Percentiles rank a stretch among this genome's conserved stretches.
phyloP scores from a whole-genome alignment of 2,329 filamentous ascomycete species.

The Penicillium hesseltinei region DNA sequence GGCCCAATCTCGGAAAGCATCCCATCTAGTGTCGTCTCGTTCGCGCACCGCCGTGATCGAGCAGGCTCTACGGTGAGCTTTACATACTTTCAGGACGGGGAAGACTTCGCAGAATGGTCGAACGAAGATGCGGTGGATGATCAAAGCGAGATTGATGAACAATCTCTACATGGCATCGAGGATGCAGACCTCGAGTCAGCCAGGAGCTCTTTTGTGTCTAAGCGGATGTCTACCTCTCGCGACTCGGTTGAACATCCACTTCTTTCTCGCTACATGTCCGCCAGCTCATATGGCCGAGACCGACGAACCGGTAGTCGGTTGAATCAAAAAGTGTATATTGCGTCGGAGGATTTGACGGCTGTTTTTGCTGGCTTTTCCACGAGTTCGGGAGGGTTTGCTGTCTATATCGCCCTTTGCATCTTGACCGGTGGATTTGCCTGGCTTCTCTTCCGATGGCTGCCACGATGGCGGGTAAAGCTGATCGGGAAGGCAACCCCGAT shows the following conservation, averaged over 20 bases:
- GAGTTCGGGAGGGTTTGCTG: constrained; percentile 63
- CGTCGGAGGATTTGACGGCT: constrained; percentile 90
- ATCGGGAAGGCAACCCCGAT: constrained; percentile 69
- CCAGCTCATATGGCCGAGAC: constrained; percentile 65
- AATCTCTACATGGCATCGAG: constrained; percentile 40
- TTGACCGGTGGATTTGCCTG: constrained; percentile 75
- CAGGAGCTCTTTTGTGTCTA: constrained; percentile 32
- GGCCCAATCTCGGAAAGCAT: constrained; percentile 93
- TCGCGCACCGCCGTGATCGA: constrained; percentile 76
- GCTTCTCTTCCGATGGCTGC: constrained; percentile 85
- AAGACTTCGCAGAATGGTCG: constrained; percentile 55
- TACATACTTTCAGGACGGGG: constrained; percentile 75
- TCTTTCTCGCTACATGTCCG: constrained; percentile 70
- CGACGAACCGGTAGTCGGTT: constrained; percentile 60
- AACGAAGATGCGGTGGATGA: constrained; percentile 50
- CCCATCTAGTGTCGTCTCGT: constrained; percentile 90
- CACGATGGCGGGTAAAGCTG: constrained; percentile 76
- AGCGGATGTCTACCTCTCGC: constrained; percentile 38
- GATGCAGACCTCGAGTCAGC: constrained; percentile 39
- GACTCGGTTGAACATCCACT: constrained; percentile 57
- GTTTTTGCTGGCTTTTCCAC: constrained; percentile 90
- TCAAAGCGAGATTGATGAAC: constrained; percentile 46
- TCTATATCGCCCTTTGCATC: constrained; percentile 70
- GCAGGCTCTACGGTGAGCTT: constrained; percentile 87
- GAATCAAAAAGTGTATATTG: constrained; percentile 90